These are phyloP conservation scores for Lathyrus tuberosus DNA, from an alignment of 306 rosid species.

Conservation along the genomic window DNA sequence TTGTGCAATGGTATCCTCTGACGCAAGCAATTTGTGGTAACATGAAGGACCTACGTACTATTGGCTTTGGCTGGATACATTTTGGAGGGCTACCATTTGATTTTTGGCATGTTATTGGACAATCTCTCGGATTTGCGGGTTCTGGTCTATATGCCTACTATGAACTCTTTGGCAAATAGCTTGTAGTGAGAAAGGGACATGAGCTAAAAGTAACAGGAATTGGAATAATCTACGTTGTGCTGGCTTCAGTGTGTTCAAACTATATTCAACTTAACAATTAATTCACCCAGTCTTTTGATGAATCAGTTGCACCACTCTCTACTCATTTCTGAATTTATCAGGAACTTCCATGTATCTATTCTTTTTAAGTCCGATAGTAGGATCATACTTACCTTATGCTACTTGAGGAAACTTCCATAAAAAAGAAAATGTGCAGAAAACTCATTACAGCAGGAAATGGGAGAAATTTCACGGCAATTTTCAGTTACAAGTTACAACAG, in stretches of 20 bases:
- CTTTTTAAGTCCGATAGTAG: background rate
- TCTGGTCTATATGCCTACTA: slow-evolving; percentile 86
- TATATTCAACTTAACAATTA: slow-evolving; percentile 1
- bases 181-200: slow-evolving; percentile 17
- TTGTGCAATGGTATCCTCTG: slow-evolving; percentile 90
- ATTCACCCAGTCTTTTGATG: slow-evolving; percentile 37
- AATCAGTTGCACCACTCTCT: slow-evolving; percentile 1
- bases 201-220: slow-evolving; percentile 12
- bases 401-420: no score
- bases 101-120: slow-evolving; percentile 72
- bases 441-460: no score
- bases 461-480: no score
- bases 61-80: slow-evolving; percentile 87
- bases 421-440: no score
- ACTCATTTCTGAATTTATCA: slow-evolving; percentile 14
- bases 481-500: no score
- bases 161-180: slow-evolving; percentile 75
- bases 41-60: slow-evolving; percentile 91
- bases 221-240: background rate
- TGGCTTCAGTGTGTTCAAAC: slow-evolving; percentile 3
- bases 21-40: slow-evolving; percentile 95
- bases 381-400: background rate
- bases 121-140: slow-evolving; percentile 77
- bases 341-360: slow-evolving; percentile 15
- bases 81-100: slow-evolving; percentile 92